These are phyloP conservation scores for Salvia splendens DNA, from an alignment of 257 asterid genomes.

Conservation along the genomic window DNA sequence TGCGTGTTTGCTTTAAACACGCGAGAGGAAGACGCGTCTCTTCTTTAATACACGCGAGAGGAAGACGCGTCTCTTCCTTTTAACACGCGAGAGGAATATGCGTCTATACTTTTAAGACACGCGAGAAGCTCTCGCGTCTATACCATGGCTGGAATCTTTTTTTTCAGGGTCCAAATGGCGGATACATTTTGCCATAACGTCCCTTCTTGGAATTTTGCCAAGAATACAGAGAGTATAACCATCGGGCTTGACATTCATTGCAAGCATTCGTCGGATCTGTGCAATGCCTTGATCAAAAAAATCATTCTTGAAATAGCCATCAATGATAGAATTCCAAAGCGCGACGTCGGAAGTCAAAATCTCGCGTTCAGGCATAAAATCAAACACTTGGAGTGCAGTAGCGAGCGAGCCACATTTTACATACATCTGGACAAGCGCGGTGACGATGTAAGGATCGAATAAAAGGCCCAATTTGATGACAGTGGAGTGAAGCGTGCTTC, in stretches of 20 bases:
- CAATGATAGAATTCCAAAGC: slow-evolving; percentile 78
- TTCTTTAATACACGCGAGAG: too few species aligned
- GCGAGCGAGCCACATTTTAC: slow-evolving; percentile 54
- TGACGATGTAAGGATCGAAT: slow-evolving; percentile 61
- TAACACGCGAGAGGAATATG: too few species aligned
- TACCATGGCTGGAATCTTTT: too few species aligned
- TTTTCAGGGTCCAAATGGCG: too few species aligned
- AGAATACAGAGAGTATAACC: slow-evolving; percentile 75
- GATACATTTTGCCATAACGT: too few species aligned
- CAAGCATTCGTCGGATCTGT: slow-evolving; percentile 62
- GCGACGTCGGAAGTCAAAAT: slow-evolving; percentile 55
- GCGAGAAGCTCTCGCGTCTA: too few species aligned
- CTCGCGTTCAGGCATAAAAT: slow-evolving; percentile 47
- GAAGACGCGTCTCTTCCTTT: too few species aligned
- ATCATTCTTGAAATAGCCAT: slow-evolving; percentile 60
- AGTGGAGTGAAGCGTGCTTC: slow-evolving; percentile 59
- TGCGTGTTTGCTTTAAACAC: too few species aligned
- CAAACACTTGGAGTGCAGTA: slow-evolving; percentile 68
- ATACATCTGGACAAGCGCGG: slow-evolving; percentile 72
- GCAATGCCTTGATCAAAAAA: slow-evolving; percentile 43
- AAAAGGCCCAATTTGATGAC: slow-evolving; percentile 59
- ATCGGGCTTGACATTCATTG: slow-evolving; percentile 61
- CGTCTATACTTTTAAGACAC: too few species aligned
- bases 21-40: too few species aligned
- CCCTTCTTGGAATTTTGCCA: not conserved